Conservation (phyloP, 2,329 filamentous ascomycete genomes). For the Penicillium sp. region DNA sequence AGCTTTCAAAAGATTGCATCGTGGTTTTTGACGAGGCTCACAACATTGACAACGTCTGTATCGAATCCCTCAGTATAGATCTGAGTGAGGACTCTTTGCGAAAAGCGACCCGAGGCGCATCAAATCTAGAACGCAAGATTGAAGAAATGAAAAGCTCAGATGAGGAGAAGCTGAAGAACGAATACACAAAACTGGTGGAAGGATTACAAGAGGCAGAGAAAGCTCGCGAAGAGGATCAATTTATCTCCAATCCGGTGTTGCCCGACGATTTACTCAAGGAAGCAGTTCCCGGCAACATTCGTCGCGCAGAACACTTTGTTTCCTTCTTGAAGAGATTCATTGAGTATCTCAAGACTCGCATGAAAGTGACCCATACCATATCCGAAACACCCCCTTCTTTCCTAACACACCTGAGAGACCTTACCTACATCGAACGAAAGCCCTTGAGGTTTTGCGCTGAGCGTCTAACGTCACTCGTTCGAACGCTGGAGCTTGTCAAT, state of each 20-base stretch:
- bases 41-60: constrained; percentile 99
- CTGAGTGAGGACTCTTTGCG: constrained; percentile 92
- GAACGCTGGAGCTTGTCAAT: constrained; percentile 92
- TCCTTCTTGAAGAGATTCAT: constrained; percentile 95
- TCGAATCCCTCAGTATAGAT: constrained; percentile 95
- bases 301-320: constrained; percentile 93
- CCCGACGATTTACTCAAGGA: constrained; percentile 94
- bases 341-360: constrained; percentile 94
- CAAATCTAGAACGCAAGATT: constrained; percentile 88
- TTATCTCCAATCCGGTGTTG: constrained; percentile 93
- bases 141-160: constrained; percentile 95
- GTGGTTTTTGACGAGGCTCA: constrained; percentile 98
- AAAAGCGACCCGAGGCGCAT: constrained; percentile 85
- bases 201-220: constrained; percentile 86
- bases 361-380: constrained; percentile 97
- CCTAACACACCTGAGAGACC: constrained; percentile 85
- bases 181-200: constrained; percentile 94
- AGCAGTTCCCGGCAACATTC: constrained; percentile 93
- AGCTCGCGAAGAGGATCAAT: constrained; percentile 87
- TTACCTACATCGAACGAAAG: constrained; percentile 97
- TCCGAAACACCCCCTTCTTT: constrained; percentile 96
- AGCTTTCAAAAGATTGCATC: constrained; percentile 96
- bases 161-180: constrained; percentile 87
- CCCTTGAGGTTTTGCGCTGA: constrained; percentile 91
- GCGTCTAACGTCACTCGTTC: constrained; percentile 86